phyloP scores from a whole-genome alignment of 129 eudicot genomes.

The Flaveria linearis region DNA sequence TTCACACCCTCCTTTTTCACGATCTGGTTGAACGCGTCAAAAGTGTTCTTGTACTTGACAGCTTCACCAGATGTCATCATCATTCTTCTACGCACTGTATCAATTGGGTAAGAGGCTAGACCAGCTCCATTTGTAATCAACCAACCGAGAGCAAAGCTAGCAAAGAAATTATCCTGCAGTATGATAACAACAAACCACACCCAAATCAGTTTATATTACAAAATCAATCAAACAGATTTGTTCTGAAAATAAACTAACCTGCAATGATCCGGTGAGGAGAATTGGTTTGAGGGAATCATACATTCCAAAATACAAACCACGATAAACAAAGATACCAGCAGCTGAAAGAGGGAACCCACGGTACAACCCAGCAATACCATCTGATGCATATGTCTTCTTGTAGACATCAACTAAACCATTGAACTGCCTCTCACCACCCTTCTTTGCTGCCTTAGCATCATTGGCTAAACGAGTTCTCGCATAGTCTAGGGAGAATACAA shows the following conservation, averaged over 20 bases:
- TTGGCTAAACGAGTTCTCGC: constrained; percentile 56
- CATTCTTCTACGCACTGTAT: constrained; percentile 61
- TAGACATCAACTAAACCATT: constrained; percentile 54
- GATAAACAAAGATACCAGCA: constrained; percentile 53
- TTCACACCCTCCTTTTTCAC: constrained; percentile 20
- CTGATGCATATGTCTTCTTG: constrained; percentile 47
- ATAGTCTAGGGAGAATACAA: constrained; percentile 49
- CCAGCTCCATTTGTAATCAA: constrained; percentile 38
- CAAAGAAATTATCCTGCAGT: constrained; percentile 60
- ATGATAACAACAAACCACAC: background rate
- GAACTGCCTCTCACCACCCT: constrained; percentile 61
- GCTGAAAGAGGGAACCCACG: constrained; percentile 36
- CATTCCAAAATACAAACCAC: constrained; percentile 53
- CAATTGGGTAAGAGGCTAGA: constrained; percentile 41
- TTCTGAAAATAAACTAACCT: constrained; percentile 24
- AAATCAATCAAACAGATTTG: background rate
- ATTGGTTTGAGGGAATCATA: constrained; percentile 50
- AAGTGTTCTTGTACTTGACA: constrained; percentile 36
- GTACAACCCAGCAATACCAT: constrained; percentile 47
- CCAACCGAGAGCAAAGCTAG: constrained; percentile 61
- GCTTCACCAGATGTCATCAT: constrained; percentile 65
- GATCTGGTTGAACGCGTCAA: constrained; percentile 10
- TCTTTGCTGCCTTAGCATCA: constrained; percentile 53
- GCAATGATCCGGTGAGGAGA: constrained; percentile 40
- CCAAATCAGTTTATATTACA: background rate